A percentile compares a stretch with the other conserved stretches of the same genome.
These are phyloP conservation scores for Cyamopsis tetragonoloba DNA, from an alignment of 306 rosid genomes.

Conservation along the genomic window DNA sequence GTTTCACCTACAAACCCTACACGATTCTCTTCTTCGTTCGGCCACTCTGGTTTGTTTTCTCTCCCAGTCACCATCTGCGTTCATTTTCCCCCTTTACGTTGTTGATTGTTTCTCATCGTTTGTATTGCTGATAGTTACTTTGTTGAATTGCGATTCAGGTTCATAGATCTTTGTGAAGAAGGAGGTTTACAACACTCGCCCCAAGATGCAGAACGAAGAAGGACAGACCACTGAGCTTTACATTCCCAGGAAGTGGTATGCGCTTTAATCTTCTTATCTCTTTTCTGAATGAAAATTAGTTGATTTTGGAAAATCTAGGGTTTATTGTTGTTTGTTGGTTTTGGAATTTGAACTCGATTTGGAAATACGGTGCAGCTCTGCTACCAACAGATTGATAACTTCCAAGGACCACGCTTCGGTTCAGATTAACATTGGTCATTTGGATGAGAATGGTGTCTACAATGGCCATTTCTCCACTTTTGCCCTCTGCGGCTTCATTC, in stretches of 20 bases:
- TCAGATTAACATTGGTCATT: constrained; percentile 70
- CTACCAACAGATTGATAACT: constrained; percentile 74
- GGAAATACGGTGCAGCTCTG: constrained; percentile 43
- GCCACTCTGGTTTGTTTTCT: too few species aligned
- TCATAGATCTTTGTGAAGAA: neutral
- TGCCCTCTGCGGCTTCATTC: constrained; percentile 70
- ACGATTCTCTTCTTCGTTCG: too few species aligned
- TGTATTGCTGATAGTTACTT: neutral
- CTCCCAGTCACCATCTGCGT: too few species aligned
- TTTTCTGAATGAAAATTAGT: fast-evolving
- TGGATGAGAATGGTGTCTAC: constrained; percentile 71
- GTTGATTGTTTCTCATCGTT: neutral
- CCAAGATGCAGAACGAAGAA: constrained; percentile 49
- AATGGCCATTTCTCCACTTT: constrained; percentile 65
- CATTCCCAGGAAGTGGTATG: constrained; percentile 51
- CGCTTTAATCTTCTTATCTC: neutral
- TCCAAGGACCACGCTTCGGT: constrained; percentile 80
- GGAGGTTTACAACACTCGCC: neutral
- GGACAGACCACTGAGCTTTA: constrained; percentile 47
- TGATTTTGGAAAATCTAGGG: neutral
- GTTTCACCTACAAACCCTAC: too few species aligned
- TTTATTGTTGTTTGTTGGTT: neutral
- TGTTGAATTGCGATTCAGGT: neutral
- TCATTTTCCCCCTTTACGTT: neutral
- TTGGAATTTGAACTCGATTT: neutral